phyloP scores from a whole-genome alignment of 345 rosid species.

The Gossypium herbaceum region DNA sequence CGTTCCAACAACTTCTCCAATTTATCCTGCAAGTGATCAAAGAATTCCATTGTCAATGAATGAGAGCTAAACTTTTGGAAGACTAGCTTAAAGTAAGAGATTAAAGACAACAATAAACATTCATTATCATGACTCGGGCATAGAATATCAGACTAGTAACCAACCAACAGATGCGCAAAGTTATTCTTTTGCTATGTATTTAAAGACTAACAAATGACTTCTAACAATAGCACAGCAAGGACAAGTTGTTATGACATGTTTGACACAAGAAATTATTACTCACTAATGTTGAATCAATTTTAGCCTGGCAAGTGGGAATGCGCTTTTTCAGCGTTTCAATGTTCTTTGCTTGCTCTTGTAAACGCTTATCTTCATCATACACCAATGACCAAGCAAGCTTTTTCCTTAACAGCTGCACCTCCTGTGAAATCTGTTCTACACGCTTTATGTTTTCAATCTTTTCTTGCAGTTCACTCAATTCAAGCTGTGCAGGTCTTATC shows the following conservation, averaged over 20 bases:
- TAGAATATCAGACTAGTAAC: neutral
- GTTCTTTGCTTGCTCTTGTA: slow-evolving; percentile 47
- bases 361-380: slow-evolving; percentile 69
- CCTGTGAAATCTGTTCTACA: slow-evolving; percentile 72
- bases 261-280: slow-evolving; percentile 32
- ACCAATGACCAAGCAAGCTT: slow-evolving; percentile 98
- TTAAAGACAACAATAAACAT: neutral
- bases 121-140: slow-evolving; percentile 3
- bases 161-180: neutral
- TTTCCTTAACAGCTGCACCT: slow-evolving; percentile 65
- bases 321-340: slow-evolving; percentile 73
- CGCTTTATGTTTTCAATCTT: slow-evolving; percentile 89
- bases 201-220: neutral
- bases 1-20: slow-evolving; percentile 51
- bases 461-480: slow-evolving; percentile 58
- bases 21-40: slow-evolving; percentile 37
- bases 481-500: slow-evolving; percentile 72
- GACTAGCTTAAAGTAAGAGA: neutral
- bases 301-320: slow-evolving; percentile 85
- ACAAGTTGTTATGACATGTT: neutral
- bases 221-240: neutral
- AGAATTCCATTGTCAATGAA: slow-evolving; percentile 15
- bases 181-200: neutral
- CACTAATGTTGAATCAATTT: slow-evolving; percentile 69
- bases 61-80: neutral